Base-by-base conservation (phyloP, 306 rosid genomes). In the Quercus alba region DNA sequence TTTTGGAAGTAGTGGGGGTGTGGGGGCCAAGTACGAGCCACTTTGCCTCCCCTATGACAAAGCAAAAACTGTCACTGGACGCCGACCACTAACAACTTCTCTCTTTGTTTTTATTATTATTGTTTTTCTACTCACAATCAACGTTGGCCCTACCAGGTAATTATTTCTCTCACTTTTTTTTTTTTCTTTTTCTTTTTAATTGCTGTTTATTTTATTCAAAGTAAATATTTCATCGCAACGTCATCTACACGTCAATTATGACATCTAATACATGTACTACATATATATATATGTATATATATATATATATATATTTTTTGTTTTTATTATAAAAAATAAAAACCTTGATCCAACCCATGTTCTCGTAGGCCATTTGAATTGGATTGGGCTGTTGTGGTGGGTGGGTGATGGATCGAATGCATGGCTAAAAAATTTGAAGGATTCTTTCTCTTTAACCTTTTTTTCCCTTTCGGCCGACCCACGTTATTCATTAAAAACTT, bases 1-100 rank as follows among this genome's bases (percentile, higher is more conserved):
- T 51, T 74, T 81, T 41, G 83, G 85, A 5, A 33, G 38, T 33
- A 33, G 38, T 33, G 38, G 93, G 91, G 78, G 83, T 70, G 63
- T 59, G 89, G 93, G 86, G 94, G 86, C 87, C 93, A 93, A 81
- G 74, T 55, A 35, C 67, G 18, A 20, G 38, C 61, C 66, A 78
- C 41, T 68, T 79, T 79, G 82, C 52, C 71, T 77, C 88, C 74
- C 78, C 84, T 69, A 75, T 11, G 80, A 74, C 76, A 82, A 89
- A 82, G 87, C 86, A 52, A 75, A 86, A 79, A 76, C 56, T n/a
- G 58, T 44, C 78, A 26, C 59, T 69, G 54, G 84, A 75, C 81
- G 77, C 86, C 81, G 76, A 88, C 91, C 84, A 74, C 58, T 74
- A 76, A 83, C 85, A 74, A 72, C 89, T 70, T 67, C 33, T 20